phyloP scores from a whole-genome alignment of 2,329 filamentous ascomycete genomes.

The Fusarium falciforme region DNA sequence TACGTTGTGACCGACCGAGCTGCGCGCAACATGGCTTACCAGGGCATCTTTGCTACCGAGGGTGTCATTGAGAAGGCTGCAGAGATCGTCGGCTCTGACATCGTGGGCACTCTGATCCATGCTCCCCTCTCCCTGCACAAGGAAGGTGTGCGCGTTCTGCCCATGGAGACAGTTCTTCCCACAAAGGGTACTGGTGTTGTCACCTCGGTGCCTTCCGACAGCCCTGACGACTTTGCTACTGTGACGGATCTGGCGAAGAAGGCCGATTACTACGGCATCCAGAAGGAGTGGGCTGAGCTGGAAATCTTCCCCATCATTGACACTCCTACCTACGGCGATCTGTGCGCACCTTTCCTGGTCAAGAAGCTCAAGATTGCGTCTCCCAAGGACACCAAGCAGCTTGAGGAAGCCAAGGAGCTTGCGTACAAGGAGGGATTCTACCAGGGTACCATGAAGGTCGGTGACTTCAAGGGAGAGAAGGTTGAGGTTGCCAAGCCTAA shows the following conservation, averaged over 20 bases:
- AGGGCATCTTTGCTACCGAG: conserved; percentile 84
- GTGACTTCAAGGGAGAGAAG: conserved; percentile 87
- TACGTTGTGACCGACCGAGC: conserved; percentile 85
- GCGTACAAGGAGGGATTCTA: conserved; percentile 99
- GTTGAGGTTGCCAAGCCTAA: conserved; percentile 90
- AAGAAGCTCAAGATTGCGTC: conserved; percentile 97
- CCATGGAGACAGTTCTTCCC: conserved; percentile 93
- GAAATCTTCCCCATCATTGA: conserved; percentile 91
- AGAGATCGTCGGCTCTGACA: conserved; percentile 80
- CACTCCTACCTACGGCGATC: conserved; percentile 87
- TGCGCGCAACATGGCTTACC: conserved; percentile 97
- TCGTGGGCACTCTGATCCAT: conserved; percentile 88
- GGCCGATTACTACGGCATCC: conserved; percentile 93
- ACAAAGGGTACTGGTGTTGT: conserved; percentile 98
- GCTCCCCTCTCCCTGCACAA: conserved; percentile 90
- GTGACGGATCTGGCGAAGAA: conserved; percentile 91
- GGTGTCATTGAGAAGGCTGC: conserved; percentile 80
- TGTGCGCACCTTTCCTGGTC: conserved; percentile 84
- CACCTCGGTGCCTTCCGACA: conserved; percentile 94
- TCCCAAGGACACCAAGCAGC: conserved; percentile 89
- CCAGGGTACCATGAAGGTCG: conserved; percentile 88
- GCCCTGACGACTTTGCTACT: conserved; percentile 92
- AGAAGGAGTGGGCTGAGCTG: conserved; percentile 95
- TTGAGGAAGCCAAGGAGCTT: conserved; percentile 93
- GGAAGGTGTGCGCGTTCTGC: conserved; percentile 86